Percentiles rank a stretch among this genome's conserved stretches.
Conservation (phyloP, 164 flowering plant species). For the Chimonanthus praecox region DNA sequence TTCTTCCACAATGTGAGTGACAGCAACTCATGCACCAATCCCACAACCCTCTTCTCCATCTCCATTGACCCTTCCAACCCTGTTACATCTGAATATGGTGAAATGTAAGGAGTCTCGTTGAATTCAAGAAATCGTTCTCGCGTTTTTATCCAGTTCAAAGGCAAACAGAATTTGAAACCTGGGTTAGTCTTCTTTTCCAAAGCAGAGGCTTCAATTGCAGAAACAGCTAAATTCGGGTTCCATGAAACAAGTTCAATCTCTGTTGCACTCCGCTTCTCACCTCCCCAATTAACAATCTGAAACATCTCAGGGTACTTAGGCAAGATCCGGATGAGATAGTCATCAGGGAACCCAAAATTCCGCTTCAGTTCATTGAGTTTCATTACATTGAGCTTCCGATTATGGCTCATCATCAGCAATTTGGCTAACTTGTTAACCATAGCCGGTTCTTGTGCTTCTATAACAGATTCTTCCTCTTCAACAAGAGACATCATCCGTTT, state of each 20-base stretch:
- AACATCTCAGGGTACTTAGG: constrained; percentile 72
- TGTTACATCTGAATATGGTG: constrained; percentile 51
- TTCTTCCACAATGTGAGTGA: constrained; percentile 91
- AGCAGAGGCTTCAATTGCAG: constrained; percentile 54
- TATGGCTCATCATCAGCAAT: constrained; percentile 65
- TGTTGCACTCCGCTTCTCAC: constrained; percentile 63
- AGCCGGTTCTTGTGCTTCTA: constrained; percentile 52
- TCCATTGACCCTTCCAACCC: constrained; percentile 54
- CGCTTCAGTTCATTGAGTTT: constrained; percentile 74
- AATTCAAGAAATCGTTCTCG: constrained; percentile 72
- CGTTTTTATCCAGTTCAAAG: constrained; percentile 69
- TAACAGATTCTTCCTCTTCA: constrained; percentile 70
- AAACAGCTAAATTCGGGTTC: constrained; percentile 56
- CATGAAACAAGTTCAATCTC: constrained; percentile 80
- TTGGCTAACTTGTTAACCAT: constrained; percentile 56
- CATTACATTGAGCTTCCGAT: constrained; percentile 59
- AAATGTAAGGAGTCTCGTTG: constrained; percentile 68
- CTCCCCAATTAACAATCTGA: constrained; percentile 48
- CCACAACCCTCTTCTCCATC: constrained; percentile 79
- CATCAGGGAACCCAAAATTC: constrained; percentile 84
- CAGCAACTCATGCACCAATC: constrained; percentile 79
- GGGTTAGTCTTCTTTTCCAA: constrained; percentile 38
- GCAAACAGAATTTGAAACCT: constrained; percentile 60
- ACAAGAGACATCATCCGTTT: constrained; percentile 72
- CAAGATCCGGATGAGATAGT: constrained; percentile 66